Conservation (phyloP, 371 early-diverging fungal genomes). For the Apophysomyces variabilis region DNA sequence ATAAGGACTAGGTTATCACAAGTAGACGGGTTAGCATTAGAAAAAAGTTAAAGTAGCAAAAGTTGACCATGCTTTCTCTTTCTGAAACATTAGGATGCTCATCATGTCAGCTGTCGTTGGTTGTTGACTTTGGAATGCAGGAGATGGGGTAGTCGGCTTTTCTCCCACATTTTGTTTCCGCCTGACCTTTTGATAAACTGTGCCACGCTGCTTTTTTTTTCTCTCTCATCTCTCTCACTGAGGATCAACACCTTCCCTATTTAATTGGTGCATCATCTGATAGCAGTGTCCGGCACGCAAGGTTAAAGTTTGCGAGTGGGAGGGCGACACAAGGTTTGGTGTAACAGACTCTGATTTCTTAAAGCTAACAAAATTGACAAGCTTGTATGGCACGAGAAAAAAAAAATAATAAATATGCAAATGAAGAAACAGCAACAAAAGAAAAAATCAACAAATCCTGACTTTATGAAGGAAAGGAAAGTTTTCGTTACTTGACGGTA, state of each 20-base stretch:
- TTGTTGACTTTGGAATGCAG: constrained; percentile 11
- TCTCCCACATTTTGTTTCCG: constrained; percentile 12
- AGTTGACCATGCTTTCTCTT: neutral
- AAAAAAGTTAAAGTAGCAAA: neutral
- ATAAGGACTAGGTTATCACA: neutral
- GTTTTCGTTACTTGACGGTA: too few species aligned
- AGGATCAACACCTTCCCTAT: constrained; percentile 10
- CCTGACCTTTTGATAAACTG: constrained; percentile 5
- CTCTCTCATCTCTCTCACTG: neutral
- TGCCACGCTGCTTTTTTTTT: neutral
- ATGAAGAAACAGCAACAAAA: too few species aligned
- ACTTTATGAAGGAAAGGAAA: too few species aligned
- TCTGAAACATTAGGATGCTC: constrained; percentile 1
- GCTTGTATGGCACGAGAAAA: too few species aligned
- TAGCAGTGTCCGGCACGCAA: constrained; percentile 10
- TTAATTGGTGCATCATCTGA: constrained; percentile 8
- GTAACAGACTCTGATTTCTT: neutral
- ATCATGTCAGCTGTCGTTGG: constrained; percentile 8
- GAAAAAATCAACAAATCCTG: too few species aligned
- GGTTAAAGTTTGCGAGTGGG: constrained; percentile 7
- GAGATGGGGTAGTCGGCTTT: constrained; percentile 3
- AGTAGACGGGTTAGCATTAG: neutral
- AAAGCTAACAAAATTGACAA: neutral
- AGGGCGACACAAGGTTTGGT: constrained; percentile 11
- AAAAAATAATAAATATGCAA: too few species aligned